Conservation (phyloP, 2,329 filamentous ascomycete species). For the Hypoxylon rubiginosum region DNA sequence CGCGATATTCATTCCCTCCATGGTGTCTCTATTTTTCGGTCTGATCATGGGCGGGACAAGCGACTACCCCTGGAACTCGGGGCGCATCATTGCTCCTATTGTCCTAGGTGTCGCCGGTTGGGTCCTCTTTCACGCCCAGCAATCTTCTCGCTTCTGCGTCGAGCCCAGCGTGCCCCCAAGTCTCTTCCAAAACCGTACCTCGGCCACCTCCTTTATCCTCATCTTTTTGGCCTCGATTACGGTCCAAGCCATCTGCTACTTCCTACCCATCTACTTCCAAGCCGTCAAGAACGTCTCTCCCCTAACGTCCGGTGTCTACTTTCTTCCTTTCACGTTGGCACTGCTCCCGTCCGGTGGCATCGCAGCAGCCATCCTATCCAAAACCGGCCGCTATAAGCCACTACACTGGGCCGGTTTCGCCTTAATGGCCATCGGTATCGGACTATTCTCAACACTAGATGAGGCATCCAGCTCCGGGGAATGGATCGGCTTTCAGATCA, state of each 20-base stretch:
- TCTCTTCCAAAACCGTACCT: conserved; percentile 29
- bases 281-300: conserved; percentile 53
- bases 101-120: conserved; percentile 27
- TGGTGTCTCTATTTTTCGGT: conserved; percentile 54
- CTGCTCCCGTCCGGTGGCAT: conserved; percentile 27
- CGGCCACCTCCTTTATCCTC: conserved; percentile 1
- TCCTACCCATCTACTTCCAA: conserved; percentile 52
- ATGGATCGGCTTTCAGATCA: conserved; percentile 55
- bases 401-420: conserved; percentile 42
- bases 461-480: conserved; percentile 46
- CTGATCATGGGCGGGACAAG: conserved; percentile 47
- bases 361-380: conserved; percentile 42
- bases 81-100: conserved; percentile 25
- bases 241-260: conserved; percentile 46
- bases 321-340: conserved; percentile 38
- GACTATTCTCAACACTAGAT: conserved; percentile 54
- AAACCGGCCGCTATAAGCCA: conserved; percentile 27
- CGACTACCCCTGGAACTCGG: conserved; percentile 24
- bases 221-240: conserved; percentile 8
- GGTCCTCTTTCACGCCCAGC: conserved; percentile 17
- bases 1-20: conserved; percentile 51
- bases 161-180: conserved; percentile 57
- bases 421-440: conserved; percentile 52
- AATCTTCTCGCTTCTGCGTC: conserved; percentile 5
- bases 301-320: conserved; percentile 41